phyloP scores from a whole-genome alignment of 208 protist genomes.

The Acanthamoeba castellanii region DNA sequence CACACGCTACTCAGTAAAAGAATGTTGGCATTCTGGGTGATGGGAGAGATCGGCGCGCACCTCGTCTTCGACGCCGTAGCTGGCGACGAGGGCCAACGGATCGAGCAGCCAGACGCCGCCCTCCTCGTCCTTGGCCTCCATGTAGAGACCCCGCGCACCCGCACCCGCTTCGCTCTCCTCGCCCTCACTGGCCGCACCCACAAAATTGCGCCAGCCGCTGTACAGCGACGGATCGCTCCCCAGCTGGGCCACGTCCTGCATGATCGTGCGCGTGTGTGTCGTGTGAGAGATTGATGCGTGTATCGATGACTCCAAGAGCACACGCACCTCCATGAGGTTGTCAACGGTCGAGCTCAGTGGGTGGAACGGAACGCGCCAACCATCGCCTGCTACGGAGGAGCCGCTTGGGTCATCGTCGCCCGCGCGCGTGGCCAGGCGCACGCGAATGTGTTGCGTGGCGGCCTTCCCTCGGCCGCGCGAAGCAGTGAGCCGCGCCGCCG shows the following conservation, averaged over 20 bases:
- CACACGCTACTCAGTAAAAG: neutral
- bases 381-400: neutral
- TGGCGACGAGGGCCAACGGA: neutral
- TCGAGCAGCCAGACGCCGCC: constrained; percentile 24
- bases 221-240: neutral
- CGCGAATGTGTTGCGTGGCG: neutral
- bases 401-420: neutral
- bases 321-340: neutral
- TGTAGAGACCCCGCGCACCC: neutral
- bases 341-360: neutral
- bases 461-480: neutral
- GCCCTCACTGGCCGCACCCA: neutral
- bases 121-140: constrained; percentile 19
- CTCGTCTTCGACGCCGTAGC: constrained; percentile 35
- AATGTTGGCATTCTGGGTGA: neutral
- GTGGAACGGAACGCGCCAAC: neutral
- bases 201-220: neutral
- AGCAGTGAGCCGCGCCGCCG: neutral
- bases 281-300: too few relatives aligned
- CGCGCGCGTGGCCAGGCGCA: neutral
- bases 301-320: too few relatives aligned
- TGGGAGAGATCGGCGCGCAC: neutral
- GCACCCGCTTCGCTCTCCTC: neutral
- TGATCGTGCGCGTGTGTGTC: too few relatives aligned
- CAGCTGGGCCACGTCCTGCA: neutral